Evolutionary conservation across 371 early-diverging fungal species (phyloP).

Genomic region (Mortierella sp.): DNA sequence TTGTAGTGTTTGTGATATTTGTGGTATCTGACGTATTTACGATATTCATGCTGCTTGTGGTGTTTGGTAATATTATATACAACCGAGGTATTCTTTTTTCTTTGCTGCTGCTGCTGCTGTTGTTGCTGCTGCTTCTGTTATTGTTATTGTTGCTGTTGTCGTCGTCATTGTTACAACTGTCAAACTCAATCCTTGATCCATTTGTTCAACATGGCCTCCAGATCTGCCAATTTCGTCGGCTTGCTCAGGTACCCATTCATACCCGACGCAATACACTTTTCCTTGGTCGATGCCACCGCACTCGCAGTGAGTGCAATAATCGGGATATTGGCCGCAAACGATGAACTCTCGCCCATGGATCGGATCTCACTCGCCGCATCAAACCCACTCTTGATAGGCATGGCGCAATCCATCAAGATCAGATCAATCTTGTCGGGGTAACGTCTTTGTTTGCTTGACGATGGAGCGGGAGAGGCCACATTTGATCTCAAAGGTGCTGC

Average conservation of each 20-base stretch:
- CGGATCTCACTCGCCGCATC: constrained; percentile 52
- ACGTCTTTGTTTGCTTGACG: background rate
- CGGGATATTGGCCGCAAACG: constrained; percentile 48
- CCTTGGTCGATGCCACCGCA: constrained; percentile 50
- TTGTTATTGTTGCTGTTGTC: background rate
- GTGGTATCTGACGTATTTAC: too few relatives aligned
- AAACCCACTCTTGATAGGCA: constrained; percentile 56
- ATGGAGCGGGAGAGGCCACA: background rate
- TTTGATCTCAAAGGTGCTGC: background rate
- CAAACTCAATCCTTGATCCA: constrained; percentile 31
- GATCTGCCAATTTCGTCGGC: constrained; percentile 52
- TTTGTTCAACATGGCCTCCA: constrained; percentile 51
- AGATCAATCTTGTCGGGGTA: constrained; percentile 31
- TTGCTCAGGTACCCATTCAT: constrained; percentile 59
- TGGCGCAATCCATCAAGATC: constrained; percentile 54
- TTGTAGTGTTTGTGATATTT: too few relatives aligned
- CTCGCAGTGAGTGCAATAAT: constrained; percentile 60
- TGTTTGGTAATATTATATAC: too few relatives aligned
- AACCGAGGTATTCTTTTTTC: too few relatives aligned
- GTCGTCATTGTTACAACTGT: background rate
- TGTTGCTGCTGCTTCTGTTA: too few relatives aligned
- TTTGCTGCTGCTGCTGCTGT: too few relatives aligned
- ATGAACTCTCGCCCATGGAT: constrained; percentile 23
- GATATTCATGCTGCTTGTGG: too few relatives aligned
- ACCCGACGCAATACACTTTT: constrained; percentile 54